Percentiles rank a stretch among this genome's conserved stretches.
These are phyloP conservation scores for Exophiala sideris DNA, from an alignment of 2,329 filamentous ascomycete species.

Conservation along the genomic window DNA sequence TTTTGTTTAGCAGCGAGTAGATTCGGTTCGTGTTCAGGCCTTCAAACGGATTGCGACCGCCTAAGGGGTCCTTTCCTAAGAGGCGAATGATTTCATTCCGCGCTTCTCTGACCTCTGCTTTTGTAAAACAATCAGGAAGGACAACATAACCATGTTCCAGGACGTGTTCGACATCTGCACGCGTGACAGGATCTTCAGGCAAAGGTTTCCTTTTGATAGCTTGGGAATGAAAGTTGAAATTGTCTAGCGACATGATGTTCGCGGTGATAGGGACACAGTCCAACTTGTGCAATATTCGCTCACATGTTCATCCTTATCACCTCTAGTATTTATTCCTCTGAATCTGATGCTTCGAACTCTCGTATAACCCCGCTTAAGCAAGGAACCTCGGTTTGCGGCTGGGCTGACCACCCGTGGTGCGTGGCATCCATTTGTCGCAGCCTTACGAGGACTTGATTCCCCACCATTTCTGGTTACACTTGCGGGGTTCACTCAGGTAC, in stretches of 20 bases:
- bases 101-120: constrained; percentile 33
- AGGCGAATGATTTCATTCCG: constrained; percentile 34
- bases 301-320: no score
- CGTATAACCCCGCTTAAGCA: no score
- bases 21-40: constrained; percentile 38
- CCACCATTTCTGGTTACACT: no score
- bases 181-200: constrained; percentile 25
- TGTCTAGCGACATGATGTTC: background rate
- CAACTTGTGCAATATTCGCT: no score
- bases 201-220: constrained; percentile 7
- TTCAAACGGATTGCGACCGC: constrained; percentile 39
- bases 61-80: constrained; percentile 30
- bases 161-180: constrained; percentile 31
- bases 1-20: constrained; percentile 41
- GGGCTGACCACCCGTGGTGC: no score
- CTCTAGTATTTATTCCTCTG: no score
- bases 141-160: constrained; percentile 39
- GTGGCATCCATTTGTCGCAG: no score
- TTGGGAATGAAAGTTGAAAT: constrained; percentile 16
- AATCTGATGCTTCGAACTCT: no score
- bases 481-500: no score
- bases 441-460: no score
- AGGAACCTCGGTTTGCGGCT: no score
- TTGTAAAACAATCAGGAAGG: constrained; percentile 34
- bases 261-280: no score